Evolutionary conservation across 31 red algal genomes (phyloP).

Genomic region (Pterothamnion heteromorphum): DNA sequence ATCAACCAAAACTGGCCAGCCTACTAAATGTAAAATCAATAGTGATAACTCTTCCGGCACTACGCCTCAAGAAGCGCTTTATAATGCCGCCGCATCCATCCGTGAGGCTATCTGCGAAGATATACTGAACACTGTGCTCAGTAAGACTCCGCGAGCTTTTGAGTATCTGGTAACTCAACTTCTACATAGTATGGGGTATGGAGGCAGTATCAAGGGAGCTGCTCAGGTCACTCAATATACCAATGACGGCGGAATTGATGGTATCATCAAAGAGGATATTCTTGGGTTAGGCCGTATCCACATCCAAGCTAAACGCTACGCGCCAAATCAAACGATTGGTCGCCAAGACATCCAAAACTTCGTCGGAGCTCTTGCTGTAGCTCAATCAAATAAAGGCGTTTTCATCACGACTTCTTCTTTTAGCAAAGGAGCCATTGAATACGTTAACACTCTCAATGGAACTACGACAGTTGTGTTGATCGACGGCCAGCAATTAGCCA

Average conservation of each 20-base stretch:
- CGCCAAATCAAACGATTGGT: background rate
- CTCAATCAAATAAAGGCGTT: background rate
- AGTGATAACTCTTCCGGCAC: no score
- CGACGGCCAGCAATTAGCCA: background rate
- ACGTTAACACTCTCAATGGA: background rate
- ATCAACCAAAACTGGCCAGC: no score
- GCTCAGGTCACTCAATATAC: background rate
- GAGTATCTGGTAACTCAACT: background rate
- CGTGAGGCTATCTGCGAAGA: no score
- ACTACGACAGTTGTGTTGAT: background rate
- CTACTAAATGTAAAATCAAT: no score
- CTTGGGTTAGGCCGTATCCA: background rate
- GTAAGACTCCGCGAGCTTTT: background rate
- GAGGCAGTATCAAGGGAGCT: background rate
- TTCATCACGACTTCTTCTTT: constrained; percentile 2
- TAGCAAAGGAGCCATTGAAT: background rate
- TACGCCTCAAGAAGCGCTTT: no score
- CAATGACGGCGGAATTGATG: constrained; percentile 21
- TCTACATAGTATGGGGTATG: background rate
- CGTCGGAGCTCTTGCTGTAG: background rate
- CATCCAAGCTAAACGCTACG: background rate
- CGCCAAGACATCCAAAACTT: background rate
- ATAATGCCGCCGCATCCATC: no score
- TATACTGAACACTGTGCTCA: background rate
- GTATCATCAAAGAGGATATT: constrained; percentile 9